Percentiles rank a stretch among this genome's conserved stretches.
These are phyloP conservation scores for Volutella citrinella DNA, from an alignment of 2,329 filamentous ascomycete genomes.

Conservation along the genomic window DNA sequence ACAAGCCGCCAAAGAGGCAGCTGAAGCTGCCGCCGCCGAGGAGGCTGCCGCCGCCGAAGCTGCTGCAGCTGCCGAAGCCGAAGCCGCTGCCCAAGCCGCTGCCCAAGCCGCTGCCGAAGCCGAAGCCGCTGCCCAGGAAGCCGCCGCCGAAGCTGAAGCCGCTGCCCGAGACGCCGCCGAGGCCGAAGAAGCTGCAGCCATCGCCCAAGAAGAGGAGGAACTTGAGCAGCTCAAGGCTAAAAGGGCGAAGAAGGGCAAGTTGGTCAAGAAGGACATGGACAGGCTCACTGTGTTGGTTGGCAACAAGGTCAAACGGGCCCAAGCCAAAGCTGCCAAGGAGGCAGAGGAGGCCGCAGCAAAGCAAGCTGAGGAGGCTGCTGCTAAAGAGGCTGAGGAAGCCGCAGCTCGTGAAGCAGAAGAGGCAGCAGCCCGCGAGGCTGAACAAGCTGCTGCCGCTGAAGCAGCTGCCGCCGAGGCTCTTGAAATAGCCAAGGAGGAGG, in stretches of 20 bases:
- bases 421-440: too few species aligned
- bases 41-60: conserved; percentile 9
- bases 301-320: conserved; percentile 10
- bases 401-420: conserved; percentile 12
- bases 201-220: conserved; percentile 18
- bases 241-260: conserved; percentile 19
- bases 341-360: conserved; percentile 16
- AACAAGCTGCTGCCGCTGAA: too few species aligned
- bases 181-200: conserved; percentile 8
- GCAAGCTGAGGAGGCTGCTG: conserved; percentile 18
- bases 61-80: conserved; percentile 26
- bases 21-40: conserved; percentile 16
- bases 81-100: conserved; percentile 11
- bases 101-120: conserved; percentile 13
- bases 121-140: conserved; percentile 1
- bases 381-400: conserved; percentile 19
- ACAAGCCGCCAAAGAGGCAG: conserved; percentile 30
- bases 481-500: conserved; percentile 24
- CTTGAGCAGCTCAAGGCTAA: conserved; percentile 17
- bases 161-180: conserved; percentile 20
- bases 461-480: conserved; percentile 9
- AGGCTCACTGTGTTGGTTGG: too few species aligned
- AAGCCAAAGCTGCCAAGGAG: conserved; percentile 8
- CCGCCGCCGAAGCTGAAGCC: conserved; percentile 8
- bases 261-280: conserved; percentile 22